Evolutionary conservation across 768 basidiomycete species (phyloP).

Genomic region (Russula sp.): DNA sequence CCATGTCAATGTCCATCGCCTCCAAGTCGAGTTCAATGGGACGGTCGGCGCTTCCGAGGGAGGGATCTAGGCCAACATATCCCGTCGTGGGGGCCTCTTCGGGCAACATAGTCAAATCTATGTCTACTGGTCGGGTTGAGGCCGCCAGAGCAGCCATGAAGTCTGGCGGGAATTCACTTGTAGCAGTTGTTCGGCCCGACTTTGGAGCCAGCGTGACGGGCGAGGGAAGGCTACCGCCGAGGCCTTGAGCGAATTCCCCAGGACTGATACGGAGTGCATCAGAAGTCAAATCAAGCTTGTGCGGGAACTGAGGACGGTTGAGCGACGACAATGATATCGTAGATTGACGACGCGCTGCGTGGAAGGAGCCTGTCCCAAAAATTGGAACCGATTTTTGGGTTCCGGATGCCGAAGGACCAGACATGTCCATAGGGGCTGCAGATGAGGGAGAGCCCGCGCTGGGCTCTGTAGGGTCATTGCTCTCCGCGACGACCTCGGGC

Average conservation of each 20-base stretch:
- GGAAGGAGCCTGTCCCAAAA: slow-evolving; percentile 27
- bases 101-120: slow-evolving; percentile 45
- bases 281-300: slow-evolving; percentile 78
- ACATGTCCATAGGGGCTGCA: slow-evolving; percentile 9
- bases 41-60: slow-evolving; percentile 62
- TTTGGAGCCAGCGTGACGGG: slow-evolving; percentile 80
- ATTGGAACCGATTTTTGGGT: slow-evolving; percentile 33
- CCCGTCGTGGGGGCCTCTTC: slow-evolving; percentile 27
- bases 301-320: slow-evolving; percentile 61
- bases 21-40: slow-evolving; percentile 79
- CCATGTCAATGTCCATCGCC: slow-evolving; percentile 57
- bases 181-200: slow-evolving; percentile 49
- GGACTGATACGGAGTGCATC: slow-evolving; percentile 57
- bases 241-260: slow-evolving; percentile 53
- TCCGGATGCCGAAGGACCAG: slow-evolving; percentile 30
- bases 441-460: neutral
- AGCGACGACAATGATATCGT: slow-evolving; percentile 77
- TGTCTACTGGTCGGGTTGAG: slow-evolving; percentile 39
- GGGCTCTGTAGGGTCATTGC: neutral
- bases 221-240: slow-evolving; percentile 58
- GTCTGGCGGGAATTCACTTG: slow-evolving; percentile 48
- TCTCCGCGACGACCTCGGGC: slow-evolving; percentile 19
- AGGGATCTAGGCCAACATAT: slow-evolving; percentile 33
- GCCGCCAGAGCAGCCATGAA: slow-evolving; percentile 52
- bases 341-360: slow-evolving; percentile 56